Base-by-base conservation (phyloP, 78 protist species). In the Planoprotostelium fungivorum region DNA sequence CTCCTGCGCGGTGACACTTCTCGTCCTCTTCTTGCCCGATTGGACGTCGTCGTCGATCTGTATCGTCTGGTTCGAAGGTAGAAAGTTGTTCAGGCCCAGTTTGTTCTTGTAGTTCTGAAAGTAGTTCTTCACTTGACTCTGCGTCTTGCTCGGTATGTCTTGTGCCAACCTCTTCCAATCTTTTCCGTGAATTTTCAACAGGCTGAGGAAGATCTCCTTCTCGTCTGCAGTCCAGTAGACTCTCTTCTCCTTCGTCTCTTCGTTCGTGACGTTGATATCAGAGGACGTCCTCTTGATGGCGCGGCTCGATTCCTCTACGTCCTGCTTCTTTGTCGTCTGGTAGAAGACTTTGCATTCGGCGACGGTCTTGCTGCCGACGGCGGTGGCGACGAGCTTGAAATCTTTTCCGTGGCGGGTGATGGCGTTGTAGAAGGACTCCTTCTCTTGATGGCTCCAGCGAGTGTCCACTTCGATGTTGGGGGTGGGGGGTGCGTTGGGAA, bases 371-470 rank as follows among this genome's bases (percentile, higher is more conserved):
- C 31, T 51, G 25, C 23, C 34, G 35, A 91, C 29, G 83, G 16
- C 23, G 9, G 85, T 90, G 35, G 94, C 10, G 9, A 91, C 83
- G 29, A 85, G 36, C 63, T 91, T 91, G 63, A 91, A 91, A 38
- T 91, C 91, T n/a, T 86, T 88, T 0, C 94, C 94, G 37, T 83
- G 37, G 63, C 86, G 85, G 29, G 5, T 34, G 25, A 10, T 39
- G 1, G 87, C 89, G 5, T n/a, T 88, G 1, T 16, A 36, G 29
- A 91, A 88, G 29, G 63, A 34, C 34, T 88, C 91, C n/a, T 89
- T 83, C 38, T 91, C 94, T 5, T 29, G 34, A n/a, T 88, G 88
- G 1, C 84, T 88, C 94, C 94, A 91, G 28, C 34, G 1, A 38
- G 89, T 83, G 28, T 1, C 1, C 31, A 0, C 89, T 35, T 38